Evolutionary conservation across 495 filamentous ascomycete genomes (phyloP).

Genomic region (Penicillium alfredii): DNA sequence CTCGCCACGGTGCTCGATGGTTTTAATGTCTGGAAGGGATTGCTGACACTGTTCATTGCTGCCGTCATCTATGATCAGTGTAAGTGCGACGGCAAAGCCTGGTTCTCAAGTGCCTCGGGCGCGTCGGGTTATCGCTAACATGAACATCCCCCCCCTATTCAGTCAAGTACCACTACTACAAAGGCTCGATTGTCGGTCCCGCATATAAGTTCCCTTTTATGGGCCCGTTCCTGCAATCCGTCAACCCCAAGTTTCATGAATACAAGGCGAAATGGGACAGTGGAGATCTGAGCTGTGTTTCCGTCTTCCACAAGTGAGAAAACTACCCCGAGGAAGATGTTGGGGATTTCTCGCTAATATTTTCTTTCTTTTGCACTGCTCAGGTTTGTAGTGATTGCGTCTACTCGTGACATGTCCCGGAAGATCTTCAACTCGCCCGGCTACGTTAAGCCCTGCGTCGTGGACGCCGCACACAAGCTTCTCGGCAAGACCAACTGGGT

Average conservation of each 20-base stretch:
- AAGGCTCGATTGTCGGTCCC: slow-evolving; percentile 80
- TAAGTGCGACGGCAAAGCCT: slow-evolving; percentile 35
- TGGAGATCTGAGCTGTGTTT: slow-evolving; percentile 89
- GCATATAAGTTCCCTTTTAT: slow-evolving; percentile 87
- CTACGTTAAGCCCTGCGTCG: slow-evolving; percentile 94
- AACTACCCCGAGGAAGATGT: background rate
- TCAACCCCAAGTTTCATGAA: slow-evolving; percentile 85
- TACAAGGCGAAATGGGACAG: slow-evolving; percentile 91
- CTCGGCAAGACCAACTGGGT: slow-evolving; percentile 93
- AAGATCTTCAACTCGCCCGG: slow-evolving; percentile 94
- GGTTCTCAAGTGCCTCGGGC: slow-evolving; percentile 1
- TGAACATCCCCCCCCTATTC: slow-evolving; percentile 12
- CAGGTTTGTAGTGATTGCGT: slow-evolving; percentile 97
- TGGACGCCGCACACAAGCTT: slow-evolving; percentile 91
- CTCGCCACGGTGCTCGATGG: slow-evolving; percentile 46
- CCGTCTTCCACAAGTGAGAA: slow-evolving; percentile 96
- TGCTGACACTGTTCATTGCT: slow-evolving; percentile 59
- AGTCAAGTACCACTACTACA: slow-evolving; percentile 83
- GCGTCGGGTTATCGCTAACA: slow-evolving; percentile 5
- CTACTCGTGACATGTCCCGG: slow-evolving; percentile 88
- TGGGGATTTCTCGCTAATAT: background rate
- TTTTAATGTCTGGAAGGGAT: slow-evolving; percentile 56
- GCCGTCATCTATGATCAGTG: slow-evolving; percentile 82
- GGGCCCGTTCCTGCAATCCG: slow-evolving; percentile 87
- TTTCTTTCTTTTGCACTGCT: background rate